Evolutionary conservation across 768 basidiomycete genomes (phyloP), one percentile per base, ranked within the genome.

Genomic region (Suillus brevipes): DNA sequence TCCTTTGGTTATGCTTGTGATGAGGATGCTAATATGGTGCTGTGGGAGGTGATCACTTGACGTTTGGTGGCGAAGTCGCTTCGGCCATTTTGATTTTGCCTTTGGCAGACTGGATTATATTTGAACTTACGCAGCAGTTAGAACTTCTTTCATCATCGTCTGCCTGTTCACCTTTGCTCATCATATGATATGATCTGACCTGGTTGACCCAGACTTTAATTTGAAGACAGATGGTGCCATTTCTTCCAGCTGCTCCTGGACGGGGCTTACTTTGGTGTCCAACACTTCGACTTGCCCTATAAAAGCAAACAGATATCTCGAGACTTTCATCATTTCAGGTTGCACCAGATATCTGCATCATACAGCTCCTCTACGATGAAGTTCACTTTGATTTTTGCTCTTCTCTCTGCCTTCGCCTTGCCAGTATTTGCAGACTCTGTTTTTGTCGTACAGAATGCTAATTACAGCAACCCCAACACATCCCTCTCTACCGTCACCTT

Each of bases 1-100:
- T 10, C 20, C 36, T 0, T 64, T n/a, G 12, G 65, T 18, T 1
- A 56, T 61, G 37, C 63, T 47, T n/a, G 67, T 68, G 47, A 67
- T 65, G 43, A 86, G 75, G 2, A 83, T 84, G 6, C 85, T 84
- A 67, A 87, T 83, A 68, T 86, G 85, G 62, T 77, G 82, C 66
- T 78, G 47, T 25, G 1, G 31, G 37, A 61, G 50, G 36, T 2
- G 13, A 45, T 72, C 63, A 71, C 68, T 49, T 25, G 47, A 63
- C 58, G 8, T 59, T 34, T 43, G 23, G 20, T 4, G 23, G 28
- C 34, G 13, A 63, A 47, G 60, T 25, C 56, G 75, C 84, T 69
- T 82, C 78, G 0, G 78, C 79, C 10, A 87, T 75, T 69, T 82
- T 79, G 28, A 64, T 64, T 61, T 78, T 81, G 2, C 82, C 85